Base-by-base conservation (phyloP, 768 basidiomycete species). In the Porphyrellus cyaneotinctus region DNA sequence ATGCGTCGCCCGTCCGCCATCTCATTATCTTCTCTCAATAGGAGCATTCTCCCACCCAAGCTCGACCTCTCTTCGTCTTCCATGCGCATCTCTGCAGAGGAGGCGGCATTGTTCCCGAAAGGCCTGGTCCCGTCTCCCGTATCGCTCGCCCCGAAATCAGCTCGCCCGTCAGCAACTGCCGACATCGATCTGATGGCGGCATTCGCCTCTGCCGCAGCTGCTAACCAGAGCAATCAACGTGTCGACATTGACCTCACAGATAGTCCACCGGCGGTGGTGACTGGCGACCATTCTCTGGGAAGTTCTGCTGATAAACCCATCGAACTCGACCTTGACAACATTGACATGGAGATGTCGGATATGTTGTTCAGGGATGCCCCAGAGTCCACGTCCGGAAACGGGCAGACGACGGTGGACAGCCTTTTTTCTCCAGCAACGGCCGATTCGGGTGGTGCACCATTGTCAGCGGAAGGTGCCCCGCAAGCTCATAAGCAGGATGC, bases 241-340 rank as follows among this genome's bases (percentile, higher is more conserved):
- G 58, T 69, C 43, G 80, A 82, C 52, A 84, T 88, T 41, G 87
- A 88, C 61, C 74, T 88, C 8, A 84, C 78, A 26, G 57, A 73
- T 20, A 66, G 61, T 49, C 66, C 70, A 18, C 45, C 56, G 8
- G 59, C 58, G 23, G 61, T 60, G 61, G 64, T 69, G 45, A 15
- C 58, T 2, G 49, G 55, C 14, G 69, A 75, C 48, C 64, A 72
- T 43, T 38, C 65, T 37, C 48, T 75, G 28, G 85, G 88, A 14
- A 83, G 72, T 62, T 86, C 84, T 7, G 86, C 81, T 1, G 88
- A 91, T 64, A 87, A 87, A 65, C 88, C 89, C 18, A 90, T 91
- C 51, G 88, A 89, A 62, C 76, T 91, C 23, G 87, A 91, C 64
- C 61, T 91, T 49, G 87, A 89, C 42, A 58, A 60, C 46, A 82